A percentile compares a stretch with the other conserved stretches of the same genome.
Evolutionary conservation across 768 basidiomycete species (phyloP).

Genomic region (Suillus luteus): DNA sequence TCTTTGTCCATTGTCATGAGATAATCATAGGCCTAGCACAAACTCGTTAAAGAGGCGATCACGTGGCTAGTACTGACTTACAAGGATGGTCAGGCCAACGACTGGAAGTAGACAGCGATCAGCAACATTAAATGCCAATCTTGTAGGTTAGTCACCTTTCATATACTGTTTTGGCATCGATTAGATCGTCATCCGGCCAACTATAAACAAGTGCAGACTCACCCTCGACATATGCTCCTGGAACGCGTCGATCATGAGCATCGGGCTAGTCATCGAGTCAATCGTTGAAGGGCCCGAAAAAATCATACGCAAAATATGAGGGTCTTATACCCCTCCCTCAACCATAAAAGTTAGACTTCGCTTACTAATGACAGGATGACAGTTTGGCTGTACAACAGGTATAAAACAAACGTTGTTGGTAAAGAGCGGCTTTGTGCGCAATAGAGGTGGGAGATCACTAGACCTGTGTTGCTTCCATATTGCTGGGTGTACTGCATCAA

Average conservation of each 20-base stretch:
- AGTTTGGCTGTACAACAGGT: background rate
- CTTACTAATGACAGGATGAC: background rate
- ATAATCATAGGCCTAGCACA: constrained; percentile 6
- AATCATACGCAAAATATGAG: background rate
- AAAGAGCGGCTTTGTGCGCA: background rate
- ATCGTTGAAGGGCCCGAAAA: background rate
- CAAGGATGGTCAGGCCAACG: constrained; percentile 4
- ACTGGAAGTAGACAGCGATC: background rate
- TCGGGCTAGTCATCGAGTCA: background rate
- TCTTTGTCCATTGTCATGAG: constrained; percentile 2
- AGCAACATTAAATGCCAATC: too few species aligned
- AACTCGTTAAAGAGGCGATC: background rate
- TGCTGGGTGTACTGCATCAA: background rate
- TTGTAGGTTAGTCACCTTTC: constrained; percentile 8
- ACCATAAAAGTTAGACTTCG: background rate
- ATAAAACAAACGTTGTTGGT: background rate
- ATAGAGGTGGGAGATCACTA: background rate
- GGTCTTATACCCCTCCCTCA: background rate
- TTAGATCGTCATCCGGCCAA: background rate
- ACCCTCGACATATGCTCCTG: constrained; percentile 6
- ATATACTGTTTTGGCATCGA: constrained; percentile 5
- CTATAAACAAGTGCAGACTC: background rate
- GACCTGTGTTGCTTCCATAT: background rate
- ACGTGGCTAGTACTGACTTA: background rate
- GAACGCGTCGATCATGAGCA: background rate